These are phyloP conservation scores for Berkeleyomyces basicola DNA, from an alignment of 2,329 filamentous ascomycete species.

Conservation along the genomic window DNA sequence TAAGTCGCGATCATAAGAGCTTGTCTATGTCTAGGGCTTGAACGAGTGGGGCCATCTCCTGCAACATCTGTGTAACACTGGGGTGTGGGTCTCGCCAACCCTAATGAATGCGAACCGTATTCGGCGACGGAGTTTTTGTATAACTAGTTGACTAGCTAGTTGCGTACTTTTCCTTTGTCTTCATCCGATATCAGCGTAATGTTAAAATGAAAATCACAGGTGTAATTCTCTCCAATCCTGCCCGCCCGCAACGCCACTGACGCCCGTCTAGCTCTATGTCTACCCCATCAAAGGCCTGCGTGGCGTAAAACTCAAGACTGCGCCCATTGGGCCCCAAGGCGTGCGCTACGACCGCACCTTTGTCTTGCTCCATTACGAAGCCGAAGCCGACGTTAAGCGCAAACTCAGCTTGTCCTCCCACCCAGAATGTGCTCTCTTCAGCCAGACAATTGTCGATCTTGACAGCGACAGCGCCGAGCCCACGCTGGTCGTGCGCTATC, in stretches of 20 bases:
- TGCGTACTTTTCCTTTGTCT: neutral
- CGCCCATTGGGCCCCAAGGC: slow-evolving; percentile 43
- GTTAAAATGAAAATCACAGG: slow-evolving; percentile 21
- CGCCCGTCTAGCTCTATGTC: slow-evolving; percentile 35
- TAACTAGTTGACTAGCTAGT: neutral
- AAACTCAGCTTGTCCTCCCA: slow-evolving; percentile 44
- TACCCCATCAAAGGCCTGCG: slow-evolving; percentile 63
- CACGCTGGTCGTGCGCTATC: neutral
- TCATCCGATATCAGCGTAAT: slow-evolving; percentile 5
- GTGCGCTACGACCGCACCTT: slow-evolving; percentile 51
- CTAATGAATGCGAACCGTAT: neutral
- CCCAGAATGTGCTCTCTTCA: slow-evolving; percentile 47
- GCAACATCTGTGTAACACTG: neutral
- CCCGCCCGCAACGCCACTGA: neutral
- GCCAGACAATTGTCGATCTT: slow-evolving; percentile 32
- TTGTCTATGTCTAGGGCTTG: neutral
- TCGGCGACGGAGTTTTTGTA: neutral
- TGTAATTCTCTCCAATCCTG: slow-evolving; percentile 13
- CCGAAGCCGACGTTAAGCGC: slow-evolving; percentile 24
- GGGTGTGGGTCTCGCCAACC: neutral
- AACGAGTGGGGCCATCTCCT: neutral
- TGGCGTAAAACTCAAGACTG: slow-evolving; percentile 35
- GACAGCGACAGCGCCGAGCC: neutral
- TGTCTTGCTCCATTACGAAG: slow-evolving; percentile 44
- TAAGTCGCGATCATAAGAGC: neutral